Conservation (phyloP, 441 rosid genomes). For the Euphorbia celastroides region DNA sequence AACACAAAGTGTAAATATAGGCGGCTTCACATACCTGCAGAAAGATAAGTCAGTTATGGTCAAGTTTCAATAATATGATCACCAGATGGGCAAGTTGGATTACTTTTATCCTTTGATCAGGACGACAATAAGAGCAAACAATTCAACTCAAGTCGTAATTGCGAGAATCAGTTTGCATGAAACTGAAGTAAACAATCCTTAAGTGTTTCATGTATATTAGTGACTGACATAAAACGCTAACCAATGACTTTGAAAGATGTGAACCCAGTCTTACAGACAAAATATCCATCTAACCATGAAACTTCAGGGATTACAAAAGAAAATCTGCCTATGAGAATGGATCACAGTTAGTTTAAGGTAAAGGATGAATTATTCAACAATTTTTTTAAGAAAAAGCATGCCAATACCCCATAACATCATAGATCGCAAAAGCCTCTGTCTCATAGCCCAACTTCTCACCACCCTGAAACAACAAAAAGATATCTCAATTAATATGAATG, state of each 20-base stretch:
- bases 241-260: conserved; percentile 4
- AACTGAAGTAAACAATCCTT: background rate
- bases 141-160: background rate
- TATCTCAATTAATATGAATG: conserved; percentile 7
- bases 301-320: conserved; percentile 1
- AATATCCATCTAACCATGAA: background rate
- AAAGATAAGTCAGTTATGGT: conserved; percentile 9
- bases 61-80: conserved; percentile 7
- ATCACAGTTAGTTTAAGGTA: background rate
- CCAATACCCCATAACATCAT: conserved; percentile 77
- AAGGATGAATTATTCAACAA: background rate
- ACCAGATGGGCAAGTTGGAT: background rate
- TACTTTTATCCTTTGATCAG: background rate
- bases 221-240: no score
- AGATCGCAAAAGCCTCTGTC: conserved; percentile 80
- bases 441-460: conserved; percentile 74
- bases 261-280: background rate
- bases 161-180: background rate
- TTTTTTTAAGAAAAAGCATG: conserved; percentile 1
- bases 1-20: conserved; percentile 85
- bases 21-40: conserved; percentile 69
- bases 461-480: conserved; percentile 34
- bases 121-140: background rate
- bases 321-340: background rate
- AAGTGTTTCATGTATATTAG: background rate